A percentile compares a stretch with the other conserved stretches of the same genome.
phyloP scores from a whole-genome alignment of 805 yeast genomes.

The Candida takata region DNA sequence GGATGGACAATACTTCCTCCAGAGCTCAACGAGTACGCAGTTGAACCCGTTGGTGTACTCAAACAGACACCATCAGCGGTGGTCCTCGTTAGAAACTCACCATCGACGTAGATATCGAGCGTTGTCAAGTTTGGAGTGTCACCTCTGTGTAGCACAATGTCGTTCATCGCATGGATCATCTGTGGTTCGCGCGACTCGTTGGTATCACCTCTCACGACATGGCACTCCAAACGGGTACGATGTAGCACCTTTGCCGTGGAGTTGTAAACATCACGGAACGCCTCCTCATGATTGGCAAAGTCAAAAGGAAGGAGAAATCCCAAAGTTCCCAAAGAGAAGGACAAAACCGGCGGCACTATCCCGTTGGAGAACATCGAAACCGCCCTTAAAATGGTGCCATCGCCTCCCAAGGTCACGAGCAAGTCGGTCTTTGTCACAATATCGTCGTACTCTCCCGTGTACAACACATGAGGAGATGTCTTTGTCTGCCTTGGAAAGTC shows the following conservation, averaged over 20 bases:
- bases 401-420: slow-evolving; percentile 90
- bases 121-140: slow-evolving; percentile 79
- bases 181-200: slow-evolving; percentile 5
- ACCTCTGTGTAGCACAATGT: slow-evolving; percentile 82
- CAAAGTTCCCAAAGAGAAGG: slow-evolving; percentile 84
- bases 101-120: slow-evolving; percentile 79
- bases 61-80: slow-evolving; percentile 86
- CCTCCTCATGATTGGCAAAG: slow-evolving; percentile 49
- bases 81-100: slow-evolving; percentile 78
- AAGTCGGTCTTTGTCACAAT: slow-evolving; percentile 67
- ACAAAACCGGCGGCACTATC: slow-evolving; percentile 79
- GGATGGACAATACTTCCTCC: slow-evolving; percentile 96
- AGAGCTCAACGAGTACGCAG: slow-evolving; percentile 82
- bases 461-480: slow-evolving; percentile 36
- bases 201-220: slow-evolving; percentile 33
- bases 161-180: slow-evolving; percentile 83
- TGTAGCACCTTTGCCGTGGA: slow-evolving; percentile 68
- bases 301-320: slow-evolving; percentile 90
- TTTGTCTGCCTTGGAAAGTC: slow-evolving; percentile 17
- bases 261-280: slow-evolving; percentile 59
- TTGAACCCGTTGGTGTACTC: slow-evolving; percentile 91
- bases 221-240: slow-evolving; percentile 75
- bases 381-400: slow-evolving; percentile 85
- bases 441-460: slow-evolving; percentile 52
- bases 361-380: slow-evolving; percentile 68